Percentiles rank a stretch among this genome's conserved stretches.
These are phyloP conservation scores for Rhodamnia argentea DNA, from an alignment of 345 rosid genomes.

Conservation along the genomic window DNA sequence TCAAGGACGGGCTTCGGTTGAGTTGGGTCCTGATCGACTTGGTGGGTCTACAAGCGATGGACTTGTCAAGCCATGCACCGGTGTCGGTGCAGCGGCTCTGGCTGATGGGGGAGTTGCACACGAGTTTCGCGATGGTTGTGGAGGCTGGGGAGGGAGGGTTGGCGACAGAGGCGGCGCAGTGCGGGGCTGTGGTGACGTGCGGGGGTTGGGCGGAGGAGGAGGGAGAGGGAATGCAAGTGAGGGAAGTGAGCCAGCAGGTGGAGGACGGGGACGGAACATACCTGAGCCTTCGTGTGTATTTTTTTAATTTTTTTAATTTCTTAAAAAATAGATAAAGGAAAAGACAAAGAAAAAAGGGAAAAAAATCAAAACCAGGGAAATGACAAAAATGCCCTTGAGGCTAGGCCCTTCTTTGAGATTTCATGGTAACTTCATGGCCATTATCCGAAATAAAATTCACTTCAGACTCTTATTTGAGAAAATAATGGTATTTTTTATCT, in stretches of 20 bases:
- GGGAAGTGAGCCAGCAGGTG: constrained; percentile 51
- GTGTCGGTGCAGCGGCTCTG: constrained; percentile 1
- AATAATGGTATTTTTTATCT: no score
- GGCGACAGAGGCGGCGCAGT: constrained; percentile 21
- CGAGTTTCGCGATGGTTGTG: not conserved
- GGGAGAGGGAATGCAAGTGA: constrained; percentile 54
- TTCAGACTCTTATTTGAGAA: no score
- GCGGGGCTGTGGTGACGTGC: constrained; percentile 47
- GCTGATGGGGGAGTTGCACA: constrained; percentile 1
- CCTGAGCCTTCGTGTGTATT: constrained; percentile 1
- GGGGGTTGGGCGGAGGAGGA: constrained; percentile 3
- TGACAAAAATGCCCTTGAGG: no score
- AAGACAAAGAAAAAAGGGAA: no score
- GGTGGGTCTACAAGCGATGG: not conserved
- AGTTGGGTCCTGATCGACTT: constrained; percentile 12
- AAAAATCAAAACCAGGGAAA: no score
- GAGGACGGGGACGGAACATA: constrained; percentile 64
- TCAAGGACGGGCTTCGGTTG: not conserved
- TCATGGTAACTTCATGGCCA: no score
- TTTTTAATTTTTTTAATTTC: no score
- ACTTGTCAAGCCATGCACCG: not conserved
- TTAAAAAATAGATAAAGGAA: no score
- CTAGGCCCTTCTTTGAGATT: no score
- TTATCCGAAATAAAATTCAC: no score
- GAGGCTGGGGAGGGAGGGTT: not conserved